These are phyloP conservation scores for Aspergillus sp. DNA, from an alignment of 2,329 filamentous ascomycete genomes.

Conservation along the genomic window DNA sequence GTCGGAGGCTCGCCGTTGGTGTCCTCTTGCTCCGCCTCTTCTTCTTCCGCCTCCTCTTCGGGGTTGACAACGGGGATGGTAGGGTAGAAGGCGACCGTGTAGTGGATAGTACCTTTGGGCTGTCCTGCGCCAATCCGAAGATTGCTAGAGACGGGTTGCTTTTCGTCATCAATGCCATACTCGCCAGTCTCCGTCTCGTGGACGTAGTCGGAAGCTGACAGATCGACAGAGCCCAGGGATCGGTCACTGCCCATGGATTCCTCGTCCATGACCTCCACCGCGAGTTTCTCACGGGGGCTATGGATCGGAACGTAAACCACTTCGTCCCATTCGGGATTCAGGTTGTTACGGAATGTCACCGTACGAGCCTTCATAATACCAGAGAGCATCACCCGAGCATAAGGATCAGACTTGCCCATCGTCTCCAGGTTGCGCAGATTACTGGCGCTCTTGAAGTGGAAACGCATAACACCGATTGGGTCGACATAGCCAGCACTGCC, in stretches of 20 bases:
- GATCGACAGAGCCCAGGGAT: slow-evolving; percentile 71
- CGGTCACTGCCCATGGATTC: slow-evolving; percentile 89
- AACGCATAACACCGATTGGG: slow-evolving; percentile 87
- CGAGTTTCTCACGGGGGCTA: slow-evolving; percentile 71
- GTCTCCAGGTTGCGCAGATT: slow-evolving; percentile 88
- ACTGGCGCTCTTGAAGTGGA: slow-evolving; percentile 79
- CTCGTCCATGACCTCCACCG: slow-evolving; percentile 92
- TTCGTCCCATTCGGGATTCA: slow-evolving; percentile 94
- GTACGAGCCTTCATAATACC: slow-evolving; percentile 87
- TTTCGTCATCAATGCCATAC: slow-evolving; percentile 71
- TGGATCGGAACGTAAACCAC: slow-evolving; percentile 91
- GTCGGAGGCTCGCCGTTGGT: slow-evolving; percentile 15
- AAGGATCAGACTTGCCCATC: slow-evolving; percentile 94
- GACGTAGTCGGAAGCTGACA: slow-evolving; percentile 72
- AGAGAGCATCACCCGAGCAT: slow-evolving; percentile 79
- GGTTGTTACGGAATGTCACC: slow-evolving; percentile 91
- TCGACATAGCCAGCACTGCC: slow-evolving; percentile 82
- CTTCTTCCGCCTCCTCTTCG: slow-evolving; percentile 53
- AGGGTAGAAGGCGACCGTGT: slow-evolving; percentile 84
- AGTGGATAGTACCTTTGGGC: slow-evolving; percentile 73
- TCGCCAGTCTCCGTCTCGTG: slow-evolving; percentile 70
- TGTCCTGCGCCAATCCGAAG: slow-evolving; percentile 66
- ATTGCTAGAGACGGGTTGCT: slow-evolving; percentile 58
- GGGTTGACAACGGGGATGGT: slow-evolving; percentile 82
- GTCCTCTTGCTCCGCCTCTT: slow-evolving; percentile 39